phyloP scores from a whole-genome alignment of 2,329 filamentous ascomycete genomes.

The Monilinia fructicola region DNA sequence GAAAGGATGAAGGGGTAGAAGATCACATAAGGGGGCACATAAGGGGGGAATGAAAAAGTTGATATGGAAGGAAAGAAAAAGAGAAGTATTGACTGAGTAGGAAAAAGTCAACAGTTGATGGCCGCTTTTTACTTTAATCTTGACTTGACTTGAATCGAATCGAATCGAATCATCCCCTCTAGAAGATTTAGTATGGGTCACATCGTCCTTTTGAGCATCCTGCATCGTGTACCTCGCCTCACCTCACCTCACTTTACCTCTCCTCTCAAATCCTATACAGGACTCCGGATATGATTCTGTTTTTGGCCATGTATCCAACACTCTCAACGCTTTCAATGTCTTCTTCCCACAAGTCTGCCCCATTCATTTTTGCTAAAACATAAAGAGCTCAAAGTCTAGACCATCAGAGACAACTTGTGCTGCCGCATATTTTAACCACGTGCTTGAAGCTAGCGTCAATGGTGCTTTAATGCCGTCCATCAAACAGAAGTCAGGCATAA shows the following conservation, averaged over 20 bases:
- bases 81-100: no score
- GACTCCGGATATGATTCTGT: background rate
- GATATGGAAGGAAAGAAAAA: background rate
- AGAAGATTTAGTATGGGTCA: background rate
- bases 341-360: no score
- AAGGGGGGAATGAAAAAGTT: background rate
- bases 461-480: slow-evolving; percentile 7
- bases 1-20: background rate
- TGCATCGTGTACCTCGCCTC: background rate
- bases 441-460: slow-evolving; percentile 6
- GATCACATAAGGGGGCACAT: background rate
- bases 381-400: background rate
- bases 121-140: background rate
- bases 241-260: background rate
- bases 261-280: no score
- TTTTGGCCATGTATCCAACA: slow-evolving; percentile 4
- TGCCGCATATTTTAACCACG: slow-evolving; percentile 6
- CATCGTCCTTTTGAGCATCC: no score
- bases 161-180: no score
- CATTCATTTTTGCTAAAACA: no score
- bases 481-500: background rate
- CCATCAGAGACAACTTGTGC: background rate
- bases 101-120: background rate
- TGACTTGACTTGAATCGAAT: background rate
- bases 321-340: background rate